Percentiles rank a stretch among this genome's conserved stretches.
These are phyloP conservation scores for Lactifluus volemus DNA, from an alignment of 768 basidiomycete species.

Conservation along the genomic window DNA sequence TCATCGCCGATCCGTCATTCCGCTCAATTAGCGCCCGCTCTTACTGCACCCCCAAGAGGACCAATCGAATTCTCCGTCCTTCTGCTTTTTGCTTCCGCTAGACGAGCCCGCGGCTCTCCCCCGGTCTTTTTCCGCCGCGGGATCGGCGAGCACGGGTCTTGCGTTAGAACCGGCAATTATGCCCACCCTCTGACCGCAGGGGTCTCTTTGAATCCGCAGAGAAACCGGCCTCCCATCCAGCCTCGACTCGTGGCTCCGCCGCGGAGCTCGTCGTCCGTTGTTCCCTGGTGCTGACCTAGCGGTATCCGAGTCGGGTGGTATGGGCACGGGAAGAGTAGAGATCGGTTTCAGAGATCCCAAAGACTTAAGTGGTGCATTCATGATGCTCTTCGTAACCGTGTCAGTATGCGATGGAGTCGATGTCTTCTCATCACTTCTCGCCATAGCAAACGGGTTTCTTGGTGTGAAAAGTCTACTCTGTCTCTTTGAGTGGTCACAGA, in stretches of 20 bases:
- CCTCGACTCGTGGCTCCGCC: neutral
- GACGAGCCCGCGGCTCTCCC: neutral
- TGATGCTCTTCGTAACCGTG: neutral
- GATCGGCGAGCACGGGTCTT: neutral
- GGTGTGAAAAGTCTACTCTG: neutral
- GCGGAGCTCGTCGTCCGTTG: neutral
- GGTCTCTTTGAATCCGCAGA: neutral
- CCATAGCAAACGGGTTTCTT: slow-evolving; percentile 4
- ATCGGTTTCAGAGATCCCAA: slow-evolving; percentile 8
- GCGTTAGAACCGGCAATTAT: neutral
- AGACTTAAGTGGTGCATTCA: neutral
- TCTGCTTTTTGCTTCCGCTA: neutral
- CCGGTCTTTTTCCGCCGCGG: slow-evolving; percentile 1
- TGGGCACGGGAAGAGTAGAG: slow-evolving; percentile 2
- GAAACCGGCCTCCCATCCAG: neutral
- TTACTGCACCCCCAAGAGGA: slow-evolving; percentile 1
- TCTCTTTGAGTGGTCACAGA: neutral
- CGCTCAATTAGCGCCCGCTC: neutral
- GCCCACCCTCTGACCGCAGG: neutral
- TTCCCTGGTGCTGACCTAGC: neutral
- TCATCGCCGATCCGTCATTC: neutral
- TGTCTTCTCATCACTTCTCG: neutral
- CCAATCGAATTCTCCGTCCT: neutral
- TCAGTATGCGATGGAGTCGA: neutral
- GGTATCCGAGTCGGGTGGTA: neutral